Conservation (phyloP, 148 eudicot species). For the Nepenthes gracilis region DNA sequence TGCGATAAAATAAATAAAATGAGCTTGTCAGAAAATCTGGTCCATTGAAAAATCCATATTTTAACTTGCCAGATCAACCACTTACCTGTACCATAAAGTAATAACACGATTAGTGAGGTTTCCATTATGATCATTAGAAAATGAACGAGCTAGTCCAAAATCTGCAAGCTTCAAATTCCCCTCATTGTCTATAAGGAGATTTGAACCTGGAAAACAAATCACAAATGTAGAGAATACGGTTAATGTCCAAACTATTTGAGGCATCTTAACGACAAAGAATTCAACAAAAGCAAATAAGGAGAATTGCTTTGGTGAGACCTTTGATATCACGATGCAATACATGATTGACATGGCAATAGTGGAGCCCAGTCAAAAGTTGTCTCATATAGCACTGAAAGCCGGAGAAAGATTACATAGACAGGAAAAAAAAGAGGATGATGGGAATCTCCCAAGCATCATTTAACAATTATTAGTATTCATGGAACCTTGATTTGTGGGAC, state of each 20-base stretch:
- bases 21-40: too few relatives aligned
- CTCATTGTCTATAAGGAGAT: slow-evolving; percentile 85
- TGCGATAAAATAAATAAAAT: too few relatives aligned
- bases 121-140: slow-evolving; percentile 68
- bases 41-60: too few relatives aligned
- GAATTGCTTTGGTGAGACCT: slow-evolving; percentile 26
- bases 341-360: slow-evolving; percentile 90
- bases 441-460: background rate
- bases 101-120: slow-evolving; percentile 90
- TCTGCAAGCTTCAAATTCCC: slow-evolving; percentile 90
- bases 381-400: slow-evolving; percentile 70
- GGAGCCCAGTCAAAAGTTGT: slow-evolving; percentile 88
- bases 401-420: background rate
- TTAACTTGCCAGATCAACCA: background rate
- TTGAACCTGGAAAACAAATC: slow-evolving; percentile 41
- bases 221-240: background rate
- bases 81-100: slow-evolving; percentile 86
- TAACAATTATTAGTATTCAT: background rate
- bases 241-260: too few relatives aligned
- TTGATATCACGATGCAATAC: slow-evolving; percentile 91
- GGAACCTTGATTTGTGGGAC: slow-evolving; percentile 58
- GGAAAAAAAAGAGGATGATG: background rate
- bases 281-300: slow-evolving; percentile 2
- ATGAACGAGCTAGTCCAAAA: slow-evolving; percentile 91
- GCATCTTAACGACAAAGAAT: too few relatives aligned